A percentile compares a stretch with the other conserved stretches of the same genome.
Evolutionary conservation across 345 rosid genomes (phyloP).

Genomic region (Euclidium syriacum): DNA sequence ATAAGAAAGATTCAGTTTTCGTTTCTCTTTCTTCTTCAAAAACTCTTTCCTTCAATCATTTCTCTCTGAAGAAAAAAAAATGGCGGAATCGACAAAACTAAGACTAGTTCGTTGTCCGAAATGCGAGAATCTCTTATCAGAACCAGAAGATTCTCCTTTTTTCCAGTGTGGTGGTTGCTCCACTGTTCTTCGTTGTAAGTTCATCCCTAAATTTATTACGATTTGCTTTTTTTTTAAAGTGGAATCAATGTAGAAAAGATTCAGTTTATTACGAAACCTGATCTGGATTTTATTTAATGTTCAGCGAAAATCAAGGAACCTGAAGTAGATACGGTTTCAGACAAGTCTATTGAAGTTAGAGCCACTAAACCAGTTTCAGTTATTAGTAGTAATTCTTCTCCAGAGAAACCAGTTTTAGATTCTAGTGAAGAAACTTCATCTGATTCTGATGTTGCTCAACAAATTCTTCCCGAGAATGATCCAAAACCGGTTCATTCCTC

Average conservation of each 20-base stretch:
- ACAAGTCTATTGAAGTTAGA: constrained; percentile 42
- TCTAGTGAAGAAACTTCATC: constrained; percentile 45
- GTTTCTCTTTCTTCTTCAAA: no score
- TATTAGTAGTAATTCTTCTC: constrained; percentile 29
- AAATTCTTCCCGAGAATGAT: constrained; percentile 27
- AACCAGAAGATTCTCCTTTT: constrained; percentile 71
- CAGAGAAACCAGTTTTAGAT: constrained; percentile 19
- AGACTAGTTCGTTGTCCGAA: constrained; percentile 91
- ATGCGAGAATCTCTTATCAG: constrained; percentile 83
- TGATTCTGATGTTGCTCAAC: constrained; percentile 52
- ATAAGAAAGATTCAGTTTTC: no score
- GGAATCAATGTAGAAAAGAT: background rate
- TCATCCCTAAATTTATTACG: background rate
- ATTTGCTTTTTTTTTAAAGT: background rate
- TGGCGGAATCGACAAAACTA: constrained; percentile 62
- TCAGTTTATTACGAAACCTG: background rate
- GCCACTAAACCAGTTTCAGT: constrained; percentile 36
- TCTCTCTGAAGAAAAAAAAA: no score
- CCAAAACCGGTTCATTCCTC: constrained; percentile 5
- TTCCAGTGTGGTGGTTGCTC: constrained; percentile 95
- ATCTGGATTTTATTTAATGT: constrained; percentile 14
- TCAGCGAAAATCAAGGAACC: constrained; percentile 56
- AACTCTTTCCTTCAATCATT: no score
- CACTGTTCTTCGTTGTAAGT: constrained; percentile 82
- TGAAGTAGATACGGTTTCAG: constrained; percentile 41